Percentiles rank a stretch among this genome's conserved stretches.
phyloP scores from a whole-genome alignment of 176 grass and related monocot genomes.

The Musa troglodytarum region DNA sequence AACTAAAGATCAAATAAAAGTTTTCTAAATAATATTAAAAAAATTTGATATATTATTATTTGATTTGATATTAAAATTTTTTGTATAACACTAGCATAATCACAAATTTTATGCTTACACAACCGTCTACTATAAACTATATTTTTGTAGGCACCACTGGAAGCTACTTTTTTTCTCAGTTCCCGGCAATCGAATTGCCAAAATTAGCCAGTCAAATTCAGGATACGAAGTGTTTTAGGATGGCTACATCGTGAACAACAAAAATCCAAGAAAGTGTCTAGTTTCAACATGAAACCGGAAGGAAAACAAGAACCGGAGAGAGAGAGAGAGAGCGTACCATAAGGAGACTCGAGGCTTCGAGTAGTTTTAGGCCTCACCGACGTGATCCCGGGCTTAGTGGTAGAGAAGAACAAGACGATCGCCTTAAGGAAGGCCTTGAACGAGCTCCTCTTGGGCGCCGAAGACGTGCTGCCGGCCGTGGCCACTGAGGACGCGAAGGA shows the following conservation, averaged over 20 bases:
- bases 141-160: background rate
- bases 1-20: no score
- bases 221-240: background rate
- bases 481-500: background rate
- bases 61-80: background rate
- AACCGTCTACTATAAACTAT: no score
- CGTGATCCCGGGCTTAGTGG: background rate
- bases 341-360: slow-evolving; percentile 5
- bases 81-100: background rate
- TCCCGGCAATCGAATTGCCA: background rate
- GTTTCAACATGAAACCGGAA: background rate
- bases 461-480: background rate
- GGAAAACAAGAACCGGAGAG: background rate
- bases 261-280: background rate
- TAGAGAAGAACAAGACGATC: background rate
- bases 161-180: background rate
- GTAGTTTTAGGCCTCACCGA: background rate
- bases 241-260: background rate
- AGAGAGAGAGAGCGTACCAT: background rate
- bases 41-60: no score
- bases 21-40: no score
- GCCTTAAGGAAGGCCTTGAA: background rate
- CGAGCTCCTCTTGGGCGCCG: background rate
- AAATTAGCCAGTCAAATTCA: background rate
- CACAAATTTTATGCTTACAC: background rate